Evolutionary conservation across 2,329 filamentous ascomycete genomes (phyloP).

Genomic region (Diaporthe sp.): DNA sequence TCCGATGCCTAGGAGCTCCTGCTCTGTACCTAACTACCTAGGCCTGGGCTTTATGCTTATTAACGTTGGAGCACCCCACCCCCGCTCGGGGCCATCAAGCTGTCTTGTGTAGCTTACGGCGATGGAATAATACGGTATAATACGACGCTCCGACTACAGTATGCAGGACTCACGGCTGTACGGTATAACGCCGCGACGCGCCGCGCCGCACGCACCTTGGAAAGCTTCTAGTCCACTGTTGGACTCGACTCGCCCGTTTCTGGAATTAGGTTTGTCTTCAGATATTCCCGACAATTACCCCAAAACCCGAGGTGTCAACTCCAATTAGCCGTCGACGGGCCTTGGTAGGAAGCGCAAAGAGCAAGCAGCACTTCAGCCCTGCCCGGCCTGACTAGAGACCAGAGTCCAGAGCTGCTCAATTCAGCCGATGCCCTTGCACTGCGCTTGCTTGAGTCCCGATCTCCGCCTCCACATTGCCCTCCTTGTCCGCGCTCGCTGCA

Average conservation of each 20-base stretch:
- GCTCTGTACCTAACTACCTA: background rate
- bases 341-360: background rate
- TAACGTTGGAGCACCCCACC: background rate
- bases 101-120: background rate
- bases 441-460: background rate
- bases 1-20: too few relatives aligned
- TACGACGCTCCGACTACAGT: constrained; percentile 17
- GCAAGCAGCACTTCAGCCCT: background rate
- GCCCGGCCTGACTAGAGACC: background rate
- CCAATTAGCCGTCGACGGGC: constrained; percentile 28
- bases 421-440: constrained; percentile 15
- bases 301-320: constrained; percentile 33
- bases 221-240: constrained; percentile 17
- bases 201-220: constrained; percentile 5
- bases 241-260: constrained; percentile 18
- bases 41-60: background rate
- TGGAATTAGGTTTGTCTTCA: constrained; percentile 25
- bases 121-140: constrained; percentile 15
- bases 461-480: constrained; percentile 29
- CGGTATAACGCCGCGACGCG: constrained; percentile 2
- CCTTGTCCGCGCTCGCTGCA: constrained; percentile 11
- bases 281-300: constrained; percentile 29
- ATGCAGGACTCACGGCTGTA: constrained; percentile 12
- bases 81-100: background rate
- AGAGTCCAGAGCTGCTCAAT: background rate